Conservation (phyloP, 768 basidiomycete species). For the Nidularia sp. region DNA sequence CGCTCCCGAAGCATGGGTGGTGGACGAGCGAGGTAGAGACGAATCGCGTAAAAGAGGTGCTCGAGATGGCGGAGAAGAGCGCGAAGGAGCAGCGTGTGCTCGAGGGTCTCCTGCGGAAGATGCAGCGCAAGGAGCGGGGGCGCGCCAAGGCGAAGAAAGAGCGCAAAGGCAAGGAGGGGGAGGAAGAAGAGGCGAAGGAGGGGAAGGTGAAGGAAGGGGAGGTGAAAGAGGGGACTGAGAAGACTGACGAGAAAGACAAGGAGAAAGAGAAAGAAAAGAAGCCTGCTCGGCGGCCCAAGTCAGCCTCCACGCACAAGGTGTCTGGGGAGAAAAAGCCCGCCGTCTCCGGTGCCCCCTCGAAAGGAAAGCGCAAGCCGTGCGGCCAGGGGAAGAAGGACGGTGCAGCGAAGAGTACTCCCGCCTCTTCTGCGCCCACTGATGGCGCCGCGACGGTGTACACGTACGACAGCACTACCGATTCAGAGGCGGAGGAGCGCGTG, state of each 20-base stretch:
- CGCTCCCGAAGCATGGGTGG: conserved; percentile 34
- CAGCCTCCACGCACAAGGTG: background rate
- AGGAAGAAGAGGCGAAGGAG: background rate
- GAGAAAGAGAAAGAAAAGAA: background rate
- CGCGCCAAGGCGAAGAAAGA: background rate
- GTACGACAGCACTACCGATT: background rate
- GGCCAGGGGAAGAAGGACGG: background rate
- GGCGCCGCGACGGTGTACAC: background rate
- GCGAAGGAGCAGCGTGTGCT: conserved; percentile 11
- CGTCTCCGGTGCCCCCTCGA: background rate
- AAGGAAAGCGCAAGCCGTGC: background rate
- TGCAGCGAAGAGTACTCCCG: background rate
- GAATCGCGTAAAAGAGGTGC: conserved; percentile 10
- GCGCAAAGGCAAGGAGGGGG: background rate
- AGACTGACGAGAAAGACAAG: background rate
- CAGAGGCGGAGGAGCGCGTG: conserved; percentile 11
- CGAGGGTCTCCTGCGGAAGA: conserved; percentile 1
- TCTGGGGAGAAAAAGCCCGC: background rate
- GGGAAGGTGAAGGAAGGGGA: background rate
- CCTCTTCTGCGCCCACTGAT: background rate
- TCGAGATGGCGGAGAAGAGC: conserved; percentile 13
- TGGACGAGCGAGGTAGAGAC: conserved; percentile 8
- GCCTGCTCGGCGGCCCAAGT: background rate
- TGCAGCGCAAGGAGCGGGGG: background rate
- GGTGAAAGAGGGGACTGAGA: background rate